A percentile compares a stretch with the other conserved stretches of the same genome.
These are phyloP conservation scores for Penicillium rolfsii DNA, from an alignment of 2,329 filamentous ascomycete genomes.

Conservation along the genomic window DNA sequence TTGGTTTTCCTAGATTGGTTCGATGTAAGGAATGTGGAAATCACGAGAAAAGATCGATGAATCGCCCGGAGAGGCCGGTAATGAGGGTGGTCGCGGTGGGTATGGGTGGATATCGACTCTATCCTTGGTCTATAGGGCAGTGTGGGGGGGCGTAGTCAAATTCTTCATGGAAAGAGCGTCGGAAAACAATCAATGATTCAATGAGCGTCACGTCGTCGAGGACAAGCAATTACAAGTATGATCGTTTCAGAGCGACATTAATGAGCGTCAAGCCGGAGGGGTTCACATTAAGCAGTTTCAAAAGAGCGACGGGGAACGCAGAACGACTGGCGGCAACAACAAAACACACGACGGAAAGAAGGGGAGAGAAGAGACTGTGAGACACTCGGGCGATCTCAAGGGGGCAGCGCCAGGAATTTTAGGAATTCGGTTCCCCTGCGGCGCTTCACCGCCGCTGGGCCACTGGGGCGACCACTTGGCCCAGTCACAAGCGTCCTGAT, in stretches of 20 bases:
- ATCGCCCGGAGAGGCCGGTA: background rate
- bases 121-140: slow-evolving; percentile 12
- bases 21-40: slow-evolving; percentile 33
- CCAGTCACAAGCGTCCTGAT: background rate
- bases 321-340: slow-evolving; percentile 33
- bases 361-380: slow-evolving; percentile 29
- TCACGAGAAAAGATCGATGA: background rate
- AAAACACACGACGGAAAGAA: slow-evolving; percentile 26
- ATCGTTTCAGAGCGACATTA: slow-evolving; percentile 28
- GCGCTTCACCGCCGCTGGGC: slow-evolving; percentile 26
- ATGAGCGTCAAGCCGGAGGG: slow-evolving; percentile 15
- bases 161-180: slow-evolving; percentile 9
- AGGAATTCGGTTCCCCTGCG: slow-evolving; percentile 35
- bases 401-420: slow-evolving; percentile 25
- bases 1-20: slow-evolving; percentile 32
- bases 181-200: slow-evolving; percentile 13
- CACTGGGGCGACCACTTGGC: background rate
- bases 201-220: slow-evolving; percentile 36
- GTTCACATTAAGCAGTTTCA: slow-evolving; percentile 33
- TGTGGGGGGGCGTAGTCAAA: slow-evolving; percentile 13
- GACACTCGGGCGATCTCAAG: slow-evolving; percentile 16
- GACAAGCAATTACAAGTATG: slow-evolving; percentile 21
- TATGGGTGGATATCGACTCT: slow-evolving; percentile 6
- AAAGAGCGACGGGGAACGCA: slow-evolving; percentile 35
- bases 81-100: background rate